A percentile compares a stretch with the other conserved stretches of the same genome.
These are phyloP conservation scores for Tetrastigma voinierianum DNA, from an alignment of 164 flowering plant genomes.

Conservation along the genomic window DNA sequence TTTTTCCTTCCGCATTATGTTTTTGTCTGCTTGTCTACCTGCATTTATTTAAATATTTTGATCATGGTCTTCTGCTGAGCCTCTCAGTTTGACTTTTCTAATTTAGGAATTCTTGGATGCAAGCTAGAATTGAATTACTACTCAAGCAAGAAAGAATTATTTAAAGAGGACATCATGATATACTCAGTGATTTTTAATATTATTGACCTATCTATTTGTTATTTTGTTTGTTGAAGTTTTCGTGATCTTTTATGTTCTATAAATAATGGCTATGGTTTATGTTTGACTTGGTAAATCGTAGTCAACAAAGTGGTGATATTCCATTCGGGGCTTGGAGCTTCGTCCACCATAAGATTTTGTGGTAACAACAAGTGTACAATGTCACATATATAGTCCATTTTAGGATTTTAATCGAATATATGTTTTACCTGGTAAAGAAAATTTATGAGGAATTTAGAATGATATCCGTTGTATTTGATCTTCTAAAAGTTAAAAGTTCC, in stretches of 20 bases:
- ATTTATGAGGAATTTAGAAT: too few relatives aligned
- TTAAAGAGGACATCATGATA: slow-evolving; percentile 64
- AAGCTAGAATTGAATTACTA: slow-evolving; percentile 79
- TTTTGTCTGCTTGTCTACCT: too few relatives aligned
- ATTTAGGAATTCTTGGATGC: slow-evolving; percentile 68
- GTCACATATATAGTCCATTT: too few relatives aligned
- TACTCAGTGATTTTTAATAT: slow-evolving; percentile 52
- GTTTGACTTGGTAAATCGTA: background rate
- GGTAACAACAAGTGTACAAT: too few relatives aligned
- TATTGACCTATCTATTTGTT: background rate
- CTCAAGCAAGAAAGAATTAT: slow-evolving; percentile 82
- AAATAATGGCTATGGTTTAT: background rate
- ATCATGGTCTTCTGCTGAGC: background rate
- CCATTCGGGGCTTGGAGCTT: background rate
- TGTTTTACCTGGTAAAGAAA: too few relatives aligned
- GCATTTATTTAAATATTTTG: too few relatives aligned
- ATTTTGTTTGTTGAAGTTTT: background rate
- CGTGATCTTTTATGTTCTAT: background rate
- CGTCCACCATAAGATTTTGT: background rate
- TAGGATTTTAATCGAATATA: too few relatives aligned
- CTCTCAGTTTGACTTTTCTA: background rate
- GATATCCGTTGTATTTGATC: too few relatives aligned
- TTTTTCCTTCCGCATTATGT: slow-evolving; percentile 5
- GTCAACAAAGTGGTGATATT: background rate
- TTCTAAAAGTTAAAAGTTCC: too few relatives aligned